Conservation (phyloP, 1,284 basidiomycete genomes). For the Paramarasmius palmivorus region DNA sequence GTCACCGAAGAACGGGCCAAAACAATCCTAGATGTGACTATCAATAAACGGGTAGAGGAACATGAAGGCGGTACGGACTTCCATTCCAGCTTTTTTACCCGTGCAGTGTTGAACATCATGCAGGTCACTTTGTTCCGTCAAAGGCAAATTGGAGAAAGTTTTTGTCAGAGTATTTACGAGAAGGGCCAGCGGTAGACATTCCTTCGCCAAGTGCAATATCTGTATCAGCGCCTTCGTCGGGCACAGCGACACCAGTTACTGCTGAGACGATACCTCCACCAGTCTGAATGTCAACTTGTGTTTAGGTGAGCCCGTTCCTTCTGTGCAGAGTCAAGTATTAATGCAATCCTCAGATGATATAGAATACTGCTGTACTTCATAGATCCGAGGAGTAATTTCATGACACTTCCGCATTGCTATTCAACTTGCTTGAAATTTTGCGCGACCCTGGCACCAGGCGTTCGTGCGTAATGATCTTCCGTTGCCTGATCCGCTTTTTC, state of each 20-base stretch:
- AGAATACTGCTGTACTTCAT: too few relatives aligned
- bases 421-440: too few relatives aligned
- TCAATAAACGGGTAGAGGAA: conserved; percentile 62
- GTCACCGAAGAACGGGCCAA: conserved; percentile 74
- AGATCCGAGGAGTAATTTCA: too few relatives aligned
- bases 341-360: too few relatives aligned
- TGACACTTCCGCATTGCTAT: too few relatives aligned
- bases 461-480: too few relatives aligned
- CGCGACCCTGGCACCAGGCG: too few relatives aligned
- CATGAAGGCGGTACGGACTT: conserved; percentile 70
- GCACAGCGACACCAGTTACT: conserved; percentile 32
- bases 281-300: too few relatives aligned
- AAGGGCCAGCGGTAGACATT: conserved; percentile 35
- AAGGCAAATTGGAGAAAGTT: conserved; percentile 76
- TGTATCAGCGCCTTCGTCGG: conserved; percentile 32
- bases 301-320: too few relatives aligned
- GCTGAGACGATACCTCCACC: neutral
- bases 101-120: conserved; percentile 5
- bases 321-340: too few relatives aligned
- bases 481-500: too few relatives aligned
- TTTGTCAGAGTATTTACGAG: conserved; percentile 49
- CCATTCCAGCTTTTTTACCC: neutral
- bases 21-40: conserved; percentile 59
- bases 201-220: conserved; percentile 31
- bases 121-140: conserved; percentile 81